Evolutionary conservation across 2,329 filamentous ascomycete species (phyloP), one percentile per base, ranked within the genome.

Genomic region (Calonectria pteridis): DNA sequence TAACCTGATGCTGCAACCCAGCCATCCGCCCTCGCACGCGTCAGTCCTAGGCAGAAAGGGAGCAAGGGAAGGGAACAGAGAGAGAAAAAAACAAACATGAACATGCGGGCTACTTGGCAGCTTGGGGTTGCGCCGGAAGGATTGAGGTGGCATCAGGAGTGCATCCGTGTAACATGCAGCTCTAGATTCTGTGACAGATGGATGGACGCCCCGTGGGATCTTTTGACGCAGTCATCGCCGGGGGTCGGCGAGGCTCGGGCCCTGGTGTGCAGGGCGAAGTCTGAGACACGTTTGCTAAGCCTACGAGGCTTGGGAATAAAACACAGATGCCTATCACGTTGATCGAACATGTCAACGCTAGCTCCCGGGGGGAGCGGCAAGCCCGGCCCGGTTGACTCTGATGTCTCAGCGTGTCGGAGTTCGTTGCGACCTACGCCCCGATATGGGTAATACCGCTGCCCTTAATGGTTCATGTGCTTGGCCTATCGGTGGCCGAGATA

Each of bases 131-230:
- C 49, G 28, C 55, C 46, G 50, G 66, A 69, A 72, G 70, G 46
- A 72, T 63, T 62, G 55, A 62, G 35, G 35, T 37, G 51, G 51
- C 31, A 40, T 37, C 23, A 69, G 58, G 31, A 65, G 55, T 49
- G 70, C 65, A 68, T 64, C 58, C 37, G 66, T 73, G 71, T 73
- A 73, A 69, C 71, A 26, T 65, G 50, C 37, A 29, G 55, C 55
- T 64, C 46, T 33, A 40, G 70, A 37, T 72, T 51, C 29, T 67
- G 35, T 29, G 29, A 28, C 40, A 59, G 58, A 58, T 23, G 66
- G 46, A 26, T 59, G 35, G 28, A 23, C 26, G 23, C 28, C 31
- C 29, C 26, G 55, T 49, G 40, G 50, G 49, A 69, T 69, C 53
- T 55, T 50, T 62, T 58, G 58, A 29, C 58, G 35, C 50, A 49